These are phyloP conservation scores for Phaseolus coccineus DNA, from an alignment of 331 rosid species.

Conservation along the genomic window DNA sequence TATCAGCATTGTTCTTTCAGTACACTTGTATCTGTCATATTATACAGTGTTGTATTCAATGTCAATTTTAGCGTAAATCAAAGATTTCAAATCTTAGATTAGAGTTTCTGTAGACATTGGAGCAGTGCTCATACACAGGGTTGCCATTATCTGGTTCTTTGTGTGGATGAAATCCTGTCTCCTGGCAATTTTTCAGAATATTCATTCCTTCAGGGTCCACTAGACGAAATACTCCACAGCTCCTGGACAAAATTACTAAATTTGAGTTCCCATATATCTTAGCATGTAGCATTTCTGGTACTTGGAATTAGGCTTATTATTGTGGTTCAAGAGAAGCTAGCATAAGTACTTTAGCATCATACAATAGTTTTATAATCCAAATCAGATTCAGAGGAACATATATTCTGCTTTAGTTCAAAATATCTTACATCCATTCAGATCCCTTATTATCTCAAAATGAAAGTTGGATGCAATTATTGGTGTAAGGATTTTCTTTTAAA, in stretches of 20 bases:
- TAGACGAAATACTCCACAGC: conserved; percentile 74
- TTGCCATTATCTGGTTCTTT: conserved; percentile 63
- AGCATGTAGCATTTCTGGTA: background rate
- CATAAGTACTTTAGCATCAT: conserved; percentile 2
- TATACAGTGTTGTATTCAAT: conserved; percentile 17
- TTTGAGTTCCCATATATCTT: conserved; percentile 5
- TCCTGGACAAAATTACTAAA: conserved; percentile 54
- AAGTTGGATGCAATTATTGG: conserved; percentile 15
- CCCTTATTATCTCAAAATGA: background rate
- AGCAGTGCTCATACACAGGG: conserved; percentile 70
- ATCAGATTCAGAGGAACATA: conserved; percentile 24
- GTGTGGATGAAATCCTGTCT: conserved; percentile 78
- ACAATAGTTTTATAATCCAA: background rate
- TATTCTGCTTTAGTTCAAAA: conserved; percentile 28
- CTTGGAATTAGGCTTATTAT: background rate
- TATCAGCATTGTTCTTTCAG: conserved; percentile 2
- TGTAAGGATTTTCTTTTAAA: background rate
- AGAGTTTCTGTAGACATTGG: conserved; percentile 76
- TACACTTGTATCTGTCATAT: conserved; percentile 14
- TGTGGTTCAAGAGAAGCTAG: conserved; percentile 27
- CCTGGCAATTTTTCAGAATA: conserved; percentile 64
- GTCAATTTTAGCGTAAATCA: conserved; percentile 68
- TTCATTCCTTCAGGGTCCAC: conserved; percentile 80
- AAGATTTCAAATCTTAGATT: conserved; percentile 84
- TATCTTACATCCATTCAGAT: background rate